Evolutionary conservation across 2,329 filamentous ascomycete genomes (phyloP).

Genomic region (Capronia coronata): DNA sequence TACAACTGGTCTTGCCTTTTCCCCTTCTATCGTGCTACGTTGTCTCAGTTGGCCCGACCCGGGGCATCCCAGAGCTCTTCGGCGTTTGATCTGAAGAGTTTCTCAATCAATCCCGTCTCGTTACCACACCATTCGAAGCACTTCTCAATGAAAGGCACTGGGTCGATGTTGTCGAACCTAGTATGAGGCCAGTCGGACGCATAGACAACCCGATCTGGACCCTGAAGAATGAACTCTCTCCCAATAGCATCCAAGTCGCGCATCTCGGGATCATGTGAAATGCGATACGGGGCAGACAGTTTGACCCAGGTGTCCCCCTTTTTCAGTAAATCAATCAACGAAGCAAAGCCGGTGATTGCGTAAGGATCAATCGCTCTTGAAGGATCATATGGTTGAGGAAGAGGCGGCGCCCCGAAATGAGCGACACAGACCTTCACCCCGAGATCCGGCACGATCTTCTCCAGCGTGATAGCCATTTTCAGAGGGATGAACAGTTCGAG

Average conservation of each 20-base stretch:
- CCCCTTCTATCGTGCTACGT: not conserved
- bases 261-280: conserved; percentile 42
- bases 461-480: conserved; percentile 44
- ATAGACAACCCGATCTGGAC: conserved; percentile 47
- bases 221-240: conserved; percentile 44
- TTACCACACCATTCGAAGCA: conserved; percentile 48
- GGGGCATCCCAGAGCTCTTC: conserved; percentile 44
- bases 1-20: not conserved
- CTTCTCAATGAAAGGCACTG: conserved; percentile 49
- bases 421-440: conserved; percentile 48
- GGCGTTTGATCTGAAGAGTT: conserved; percentile 52
- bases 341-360: conserved; percentile 44
- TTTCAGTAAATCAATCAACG: conserved; percentile 44
- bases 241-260: conserved; percentile 45
- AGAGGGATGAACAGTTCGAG: conserved; percentile 55
- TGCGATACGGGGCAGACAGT: conserved; percentile 53
- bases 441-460: conserved; percentile 45
- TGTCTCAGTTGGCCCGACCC: not conserved
- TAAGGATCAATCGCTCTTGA: conserved; percentile 37
- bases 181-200: conserved; percentile 62
- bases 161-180: conserved; percentile 52
- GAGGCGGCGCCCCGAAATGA: conserved; percentile 50
- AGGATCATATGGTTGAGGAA: conserved; percentile 30
- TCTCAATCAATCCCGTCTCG: conserved; percentile 28
- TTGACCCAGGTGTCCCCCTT: conserved; percentile 49